phyloP scores from a whole-genome alignment of 495 filamentous ascomycete genomes.

The Penicilliopsis zonata region DNA sequence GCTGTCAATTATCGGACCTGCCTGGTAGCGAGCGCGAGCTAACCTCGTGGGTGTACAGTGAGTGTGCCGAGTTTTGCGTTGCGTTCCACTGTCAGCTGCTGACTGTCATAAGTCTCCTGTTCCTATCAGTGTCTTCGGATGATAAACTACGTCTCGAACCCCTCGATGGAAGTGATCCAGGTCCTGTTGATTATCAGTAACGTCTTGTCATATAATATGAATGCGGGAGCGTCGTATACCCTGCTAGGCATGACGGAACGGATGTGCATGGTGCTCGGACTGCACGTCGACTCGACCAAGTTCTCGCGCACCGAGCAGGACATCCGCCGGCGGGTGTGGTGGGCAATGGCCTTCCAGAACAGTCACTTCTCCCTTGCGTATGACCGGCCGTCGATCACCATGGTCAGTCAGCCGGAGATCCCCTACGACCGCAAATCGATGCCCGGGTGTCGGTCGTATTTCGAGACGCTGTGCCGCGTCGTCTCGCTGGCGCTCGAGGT shows the following conservation, averaged over 20 bases:
- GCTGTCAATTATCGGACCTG: constrained; percentile 63
- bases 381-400: constrained; percentile 44
- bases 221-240: constrained; percentile 49
- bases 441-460: constrained; percentile 38
- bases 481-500: constrained; percentile 42
- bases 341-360: constrained; percentile 51
- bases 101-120: constrained; percentile 37
- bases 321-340: constrained; percentile 33
- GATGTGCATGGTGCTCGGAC: constrained; percentile 45
- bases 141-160: constrained; percentile 48
- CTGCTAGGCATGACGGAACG: constrained; percentile 47
- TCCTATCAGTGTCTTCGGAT: constrained; percentile 50
- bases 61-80: constrained; percentile 5
- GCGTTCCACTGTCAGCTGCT: constrained; percentile 4
- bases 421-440: constrained; percentile 34
- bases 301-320: constrained; percentile 24
- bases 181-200: constrained; percentile 46
- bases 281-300: constrained; percentile 40
- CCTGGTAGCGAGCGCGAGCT: constrained; percentile 44
- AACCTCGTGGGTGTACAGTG: constrained; percentile 49
- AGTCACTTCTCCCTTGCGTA: constrained; percentile 49
- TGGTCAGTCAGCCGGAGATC: constrained; percentile 39
- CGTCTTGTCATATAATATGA: constrained; percentile 53
- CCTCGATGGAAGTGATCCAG: constrained; percentile 44
- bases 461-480: constrained; percentile 42